Evolutionary conservation across 805 yeast genomes (phyloP), one percentile per base, ranked within the genome.

Genomic region (Trichomonascus vanleenenianus): DNA sequence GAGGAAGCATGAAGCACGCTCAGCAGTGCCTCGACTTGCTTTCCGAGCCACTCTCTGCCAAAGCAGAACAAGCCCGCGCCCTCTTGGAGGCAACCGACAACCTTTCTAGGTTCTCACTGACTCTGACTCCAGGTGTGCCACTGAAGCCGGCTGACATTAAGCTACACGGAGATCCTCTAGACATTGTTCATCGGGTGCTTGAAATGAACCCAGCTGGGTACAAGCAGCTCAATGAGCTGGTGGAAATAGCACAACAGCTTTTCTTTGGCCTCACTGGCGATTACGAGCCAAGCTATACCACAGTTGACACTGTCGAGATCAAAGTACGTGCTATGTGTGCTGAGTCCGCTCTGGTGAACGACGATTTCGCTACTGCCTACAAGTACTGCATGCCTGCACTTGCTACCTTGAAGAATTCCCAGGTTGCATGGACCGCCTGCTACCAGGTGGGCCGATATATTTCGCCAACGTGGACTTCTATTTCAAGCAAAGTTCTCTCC

Each of bases 391-490:
- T 53, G 35, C 47, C 49, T 16, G 44, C 46, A 11, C 47, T 59
- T 3, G 45, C 52, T 35, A 30, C 47, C 9, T 30, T 43, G 22
- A 15, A 40, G 5, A 42, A 50, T 25, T 45, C 41, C 10, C 51
- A 35, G 30, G 56, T 56, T 12, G 58, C 67, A 6, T 87, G 96
- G 95, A 70, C 79, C 20, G 77, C 85, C 0, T 77, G 83, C 50
- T 82, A 80, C 55, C 95, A 85, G 54, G 79, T 83, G 2, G 84
- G 85, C 2, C 82, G 83, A 61, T 74, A 60, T 60, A 56, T 63
- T 30, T 70, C 76, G 15, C 75, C 77, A 6, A 61, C 61, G 19
- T 70, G 77, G 77, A 54, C 64, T 22, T 67, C 62, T 36, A 31
- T 20, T 27, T 10, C 27, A 7, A 57, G 62, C 4, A 60, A 58